Base-by-base conservation (phyloP, 192 early-diverging fungal genomes). In the Lobosporangium transversale region DNA sequence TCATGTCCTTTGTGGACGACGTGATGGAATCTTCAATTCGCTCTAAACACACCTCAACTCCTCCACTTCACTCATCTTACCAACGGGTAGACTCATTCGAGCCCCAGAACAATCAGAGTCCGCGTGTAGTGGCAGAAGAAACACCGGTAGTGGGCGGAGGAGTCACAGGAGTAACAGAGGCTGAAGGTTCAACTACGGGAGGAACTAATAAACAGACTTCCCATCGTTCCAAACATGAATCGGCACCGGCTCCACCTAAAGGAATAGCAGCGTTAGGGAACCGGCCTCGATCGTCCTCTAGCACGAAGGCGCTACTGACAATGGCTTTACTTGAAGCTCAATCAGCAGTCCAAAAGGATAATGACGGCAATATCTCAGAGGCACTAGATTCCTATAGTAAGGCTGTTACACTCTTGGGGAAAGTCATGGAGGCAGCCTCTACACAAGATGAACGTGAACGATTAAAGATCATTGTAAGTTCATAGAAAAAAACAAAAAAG, bases 291-390 rank as follows among this genome's bases (percentile, higher is more conserved):
- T 68, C 69, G 21, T 29, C 54, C 4, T 63, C 69, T 17, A 42
- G 35, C 10, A 49, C 69, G 52, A 71, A 71, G 58, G 42, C 50
- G 0, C 24, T 66, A 8, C 43, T 66, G 27, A 55, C 63, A 3
- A 35, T 59, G 52, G 71, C 71, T 18, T 30, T 75, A 4, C 54
- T 60, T 27, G 71, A 75, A 33, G 71, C 71, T n/a, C 71, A 75
- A 44, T 33, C 63, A 2, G 71, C 71, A 31, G 71, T 75, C 10
- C 63, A 75, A 31, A 52, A 66, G 37, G 71, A 75, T 33, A 58
- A 66, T 29, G 50, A 60, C 2, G 57, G 63, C 35, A 37, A 55
- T 29, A 32, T 59, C 20, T 4, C 33, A 1, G 71, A 43, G 0
- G 71, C 71, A 1, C 42, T 75, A 2, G 71, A 66, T 20, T 56